Percentiles rank a stretch among this genome's conserved stretches.
Evolutionary conservation across 2,329 filamentous ascomycete species (phyloP).

Genomic region (Fusarium cicatricum): DNA sequence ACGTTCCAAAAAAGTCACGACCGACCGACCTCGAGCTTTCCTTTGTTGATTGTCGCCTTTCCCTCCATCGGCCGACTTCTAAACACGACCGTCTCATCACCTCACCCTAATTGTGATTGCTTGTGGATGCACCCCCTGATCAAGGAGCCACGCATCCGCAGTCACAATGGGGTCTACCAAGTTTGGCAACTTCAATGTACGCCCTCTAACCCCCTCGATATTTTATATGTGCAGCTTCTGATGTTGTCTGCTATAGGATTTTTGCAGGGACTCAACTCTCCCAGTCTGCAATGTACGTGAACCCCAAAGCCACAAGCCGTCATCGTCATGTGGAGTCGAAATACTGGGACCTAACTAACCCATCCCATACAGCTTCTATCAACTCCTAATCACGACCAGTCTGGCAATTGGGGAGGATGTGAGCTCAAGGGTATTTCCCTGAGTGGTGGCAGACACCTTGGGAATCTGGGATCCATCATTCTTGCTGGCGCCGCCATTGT

Average conservation of each 20-base stretch:
- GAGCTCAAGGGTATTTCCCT: slow-evolving; percentile 78
- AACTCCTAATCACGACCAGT: slow-evolving; percentile 69
- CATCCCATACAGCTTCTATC: slow-evolving; percentile 52
- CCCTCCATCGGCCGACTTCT: slow-evolving; percentile 10
- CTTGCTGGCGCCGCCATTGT: slow-evolving; percentile 80
- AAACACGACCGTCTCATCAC: slow-evolving; percentile 7
- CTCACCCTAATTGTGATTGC: slow-evolving; percentile 39
- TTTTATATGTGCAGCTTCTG: slow-evolving; percentile 13
- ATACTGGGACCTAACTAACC: slow-evolving; percentile 34
- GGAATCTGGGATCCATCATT: slow-evolving; percentile 93
- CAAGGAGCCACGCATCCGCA: slow-evolving; percentile 40
- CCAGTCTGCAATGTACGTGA: slow-evolving; percentile 83
- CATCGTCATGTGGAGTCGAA: slow-evolving; percentile 28
- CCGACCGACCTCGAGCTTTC: slow-evolving; percentile 5
- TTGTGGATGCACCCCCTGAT: slow-evolving; percentile 37
- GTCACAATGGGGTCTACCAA: slow-evolving; percentile 66
- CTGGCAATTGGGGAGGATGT: slow-evolving; percentile 73
- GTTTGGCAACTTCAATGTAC: slow-evolving; percentile 69
- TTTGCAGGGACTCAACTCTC: slow-evolving; percentile 84
- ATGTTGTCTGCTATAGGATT: slow-evolving; percentile 63
- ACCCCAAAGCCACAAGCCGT: slow-evolving; percentile 15
- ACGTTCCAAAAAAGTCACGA: slow-evolving; percentile 10
- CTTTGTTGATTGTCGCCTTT: slow-evolving; percentile 19
- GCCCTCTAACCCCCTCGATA: slow-evolving; percentile 22
- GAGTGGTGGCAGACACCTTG: slow-evolving; percentile 70